phyloP scores from a whole-genome alignment of 331 rosid species.

The Quercus tomentella region DNA sequence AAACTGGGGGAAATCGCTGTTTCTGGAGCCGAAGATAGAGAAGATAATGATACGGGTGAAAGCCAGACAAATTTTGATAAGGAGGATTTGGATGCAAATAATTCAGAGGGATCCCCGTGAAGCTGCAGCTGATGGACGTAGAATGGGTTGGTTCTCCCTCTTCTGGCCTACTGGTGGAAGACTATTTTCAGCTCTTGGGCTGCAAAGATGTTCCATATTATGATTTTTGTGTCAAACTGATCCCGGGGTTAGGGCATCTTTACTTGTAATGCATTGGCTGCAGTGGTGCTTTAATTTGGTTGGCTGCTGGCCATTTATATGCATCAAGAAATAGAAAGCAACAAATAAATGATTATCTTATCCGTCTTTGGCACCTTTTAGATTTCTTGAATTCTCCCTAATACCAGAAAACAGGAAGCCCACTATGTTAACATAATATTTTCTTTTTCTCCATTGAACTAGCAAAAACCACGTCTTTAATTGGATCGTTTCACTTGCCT shows the following conservation, averaged over 20 bases:
- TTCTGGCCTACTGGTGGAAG: constrained; percentile 54
- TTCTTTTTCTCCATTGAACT: neutral
- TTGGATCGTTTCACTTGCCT: neutral
- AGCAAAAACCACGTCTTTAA: neutral
- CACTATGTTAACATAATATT: no score
- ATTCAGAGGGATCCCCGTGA: constrained; percentile 49
- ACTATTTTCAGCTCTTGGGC: constrained; percentile 52
- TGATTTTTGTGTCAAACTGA: neutral
- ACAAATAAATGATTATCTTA: neutral
- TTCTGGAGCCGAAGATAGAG: constrained; percentile 34
- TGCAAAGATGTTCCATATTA: constrained; percentile 39
- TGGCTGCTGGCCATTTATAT: neutral
- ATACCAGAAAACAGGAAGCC: no score
- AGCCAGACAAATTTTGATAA: constrained; percentile 33
- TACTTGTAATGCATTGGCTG: neutral
- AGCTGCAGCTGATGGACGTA: constrained; percentile 26
- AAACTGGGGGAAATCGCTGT: constrained; percentile 89
- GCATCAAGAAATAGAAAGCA: neutral
- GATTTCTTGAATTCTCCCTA: neutral
- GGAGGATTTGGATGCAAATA: constrained; percentile 36
- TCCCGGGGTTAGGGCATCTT: neutral
- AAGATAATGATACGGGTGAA: constrained; percentile 33
- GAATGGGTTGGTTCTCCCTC: constrained; percentile 52
- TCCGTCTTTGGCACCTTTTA: neutral
- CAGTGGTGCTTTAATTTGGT: neutral